Base-by-base conservation (phyloP, 148 eudicot species). In the Cornus suecica region DNA sequence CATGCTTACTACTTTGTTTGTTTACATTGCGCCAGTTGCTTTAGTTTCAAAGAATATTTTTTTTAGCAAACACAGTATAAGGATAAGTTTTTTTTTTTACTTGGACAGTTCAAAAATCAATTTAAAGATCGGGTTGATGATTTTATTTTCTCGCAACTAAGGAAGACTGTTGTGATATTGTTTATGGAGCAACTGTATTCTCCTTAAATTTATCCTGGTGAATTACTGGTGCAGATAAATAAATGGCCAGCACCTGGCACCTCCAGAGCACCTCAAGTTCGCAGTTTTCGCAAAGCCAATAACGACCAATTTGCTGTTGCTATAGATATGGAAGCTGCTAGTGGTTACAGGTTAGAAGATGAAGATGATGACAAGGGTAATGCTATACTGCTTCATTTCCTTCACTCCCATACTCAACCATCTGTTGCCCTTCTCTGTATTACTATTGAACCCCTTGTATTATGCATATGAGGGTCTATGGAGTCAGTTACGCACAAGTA, bases 361-460 rank as follows among this genome's bases (percentile, higher is more conserved):
- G 99, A 92, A 76, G 97, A 95, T 68, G 99, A 95, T 67, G 99
- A 95, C 84, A 95, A 95, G 88, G 93, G 99, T 93, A 79, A 76
- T 75, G 52, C 23, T 67, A 22, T 61, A n/a, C 68, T 71, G 41
- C 22, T 48, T 18, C 20, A 16, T 48, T 37, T 37, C 42, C 42
- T 10, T 37, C 7, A 37, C 7, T 37, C 42, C 42, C 9, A 37
- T 10, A 37, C 4, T 37, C 42, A 6, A 37, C 6, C 42, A 37
- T 37, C 7, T 37, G 42, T 37, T 37, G 42, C 42, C 42, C 42
- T 37, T 37, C 9, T 37, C 42, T 6, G 42, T 37, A 37, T 37
- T 37, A 6, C 42, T 37, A 37, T 37, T 37, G 42, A 37, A 8
- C 42, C 42, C 42, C 7, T 6, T 37, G 7, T 37, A 37, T 37